Evolutionary conservation across 176 grass and related monocot species (phyloP).

Genomic region (Oryza australiensis): DNA sequence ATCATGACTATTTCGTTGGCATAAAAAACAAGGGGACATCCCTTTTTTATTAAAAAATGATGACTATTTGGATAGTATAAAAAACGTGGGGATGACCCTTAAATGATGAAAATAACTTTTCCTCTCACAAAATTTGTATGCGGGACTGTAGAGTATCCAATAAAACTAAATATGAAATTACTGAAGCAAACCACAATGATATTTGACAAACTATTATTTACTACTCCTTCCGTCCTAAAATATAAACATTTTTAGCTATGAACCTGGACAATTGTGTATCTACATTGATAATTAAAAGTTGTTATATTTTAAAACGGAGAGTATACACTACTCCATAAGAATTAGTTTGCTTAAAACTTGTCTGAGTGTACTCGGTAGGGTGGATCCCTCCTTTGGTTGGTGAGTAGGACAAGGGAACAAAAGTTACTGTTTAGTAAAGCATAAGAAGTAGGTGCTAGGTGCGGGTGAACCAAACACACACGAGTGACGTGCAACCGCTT

Average conservation of each 20-base stretch:
- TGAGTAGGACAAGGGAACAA: slow-evolving; percentile 15
- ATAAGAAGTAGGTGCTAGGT: slow-evolving; percentile 2
- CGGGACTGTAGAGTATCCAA: neutral
- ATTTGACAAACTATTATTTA: neutral
- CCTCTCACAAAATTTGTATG: too few species aligned
- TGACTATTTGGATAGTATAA: too few species aligned
- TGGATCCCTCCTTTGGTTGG: slow-evolving; percentile 26
- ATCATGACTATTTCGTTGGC: too few species aligned
- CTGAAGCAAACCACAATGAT: neutral
- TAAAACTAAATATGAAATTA: neutral
- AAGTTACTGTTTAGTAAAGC: slow-evolving; percentile 8
- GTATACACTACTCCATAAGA: neutral
- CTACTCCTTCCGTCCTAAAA: too few species aligned
- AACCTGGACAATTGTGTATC: too few species aligned
- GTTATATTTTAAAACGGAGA: too few species aligned
- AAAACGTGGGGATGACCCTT: too few species aligned
- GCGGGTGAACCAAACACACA: slow-evolving; percentile 20
- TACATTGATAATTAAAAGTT: too few species aligned
- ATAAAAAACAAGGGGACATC: too few species aligned
- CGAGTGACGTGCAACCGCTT: neutral
- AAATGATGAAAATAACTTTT: too few species aligned
- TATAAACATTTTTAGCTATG: too few species aligned
- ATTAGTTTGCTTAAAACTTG: neutral
- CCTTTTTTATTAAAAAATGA: too few species aligned
- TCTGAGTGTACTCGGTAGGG: neutral